phyloP scores from a whole-genome alignment of 2,329 filamentous ascomycete genomes.

The Ceratocystis colombiana region DNA sequence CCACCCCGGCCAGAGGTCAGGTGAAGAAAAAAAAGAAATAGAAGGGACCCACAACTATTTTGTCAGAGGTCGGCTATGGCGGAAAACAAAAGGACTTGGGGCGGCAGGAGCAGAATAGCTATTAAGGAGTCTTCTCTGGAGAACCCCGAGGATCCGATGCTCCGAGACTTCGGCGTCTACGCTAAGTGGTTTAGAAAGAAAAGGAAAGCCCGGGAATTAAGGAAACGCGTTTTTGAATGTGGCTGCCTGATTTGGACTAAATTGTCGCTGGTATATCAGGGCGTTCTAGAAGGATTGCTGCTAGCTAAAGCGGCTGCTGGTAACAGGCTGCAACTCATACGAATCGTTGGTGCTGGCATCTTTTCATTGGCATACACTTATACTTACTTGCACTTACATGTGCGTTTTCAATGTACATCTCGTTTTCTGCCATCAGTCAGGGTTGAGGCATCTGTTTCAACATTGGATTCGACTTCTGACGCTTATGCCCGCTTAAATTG shows the following conservation, averaged over 20 bases:
- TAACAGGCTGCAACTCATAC: not conserved
- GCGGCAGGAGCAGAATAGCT: not conserved
- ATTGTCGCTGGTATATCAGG: not conserved
- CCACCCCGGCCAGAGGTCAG: not conserved
- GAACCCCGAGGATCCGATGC: not conserved
- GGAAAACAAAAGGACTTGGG: not conserved
- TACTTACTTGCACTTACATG: not conserved
- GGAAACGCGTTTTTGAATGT: not conserved
- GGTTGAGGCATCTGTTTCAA: not conserved
- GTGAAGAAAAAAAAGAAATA: not conserved
- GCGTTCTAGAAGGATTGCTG: not conserved
- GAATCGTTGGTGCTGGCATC: not conserved
- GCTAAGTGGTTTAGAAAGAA: not conserved
- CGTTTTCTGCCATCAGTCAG: not conserved
- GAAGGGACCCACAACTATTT: not conserved
- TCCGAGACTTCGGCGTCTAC: constrained; percentile 10
- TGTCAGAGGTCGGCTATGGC: not conserved
- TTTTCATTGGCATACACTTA: not conserved
- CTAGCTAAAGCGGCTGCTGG: not conserved
- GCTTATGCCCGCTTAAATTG: too few species aligned
- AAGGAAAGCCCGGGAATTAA: not conserved
- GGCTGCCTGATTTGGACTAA: not conserved
- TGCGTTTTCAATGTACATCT: not conserved
- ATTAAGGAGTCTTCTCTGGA: not conserved
- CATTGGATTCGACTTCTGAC: too few species aligned